Base-by-base conservation (phyloP, 176 grass and related monocot species). In the Cenchrus purpureus region DNA sequence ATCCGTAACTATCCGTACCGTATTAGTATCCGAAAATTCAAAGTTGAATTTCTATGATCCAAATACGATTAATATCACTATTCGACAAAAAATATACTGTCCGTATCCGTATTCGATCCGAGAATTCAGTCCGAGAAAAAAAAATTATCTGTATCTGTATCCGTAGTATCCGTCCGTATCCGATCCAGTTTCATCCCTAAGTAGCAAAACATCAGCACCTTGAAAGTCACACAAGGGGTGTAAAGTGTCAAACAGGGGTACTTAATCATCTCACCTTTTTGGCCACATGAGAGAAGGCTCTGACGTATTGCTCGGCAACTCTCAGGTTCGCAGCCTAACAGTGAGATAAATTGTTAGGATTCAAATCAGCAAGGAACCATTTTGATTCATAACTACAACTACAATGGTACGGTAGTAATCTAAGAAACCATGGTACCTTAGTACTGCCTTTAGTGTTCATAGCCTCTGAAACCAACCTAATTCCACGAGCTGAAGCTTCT, bases 291-390 rank as follows among this genome's bases (percentile, higher is more conserved):
- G 85, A 85, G 67, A 95, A 98, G 72, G 91, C 93, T 37, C 76
- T 87, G 11, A 98, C 89, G 78, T 95, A 98, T 78, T 98, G 97
- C 85, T 98, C 97, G 10, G 90, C 97, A 59, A 96, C 68, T 89
- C 86, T 96, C 44, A 99, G 78, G 86, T 87, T 92, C 2, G 91
- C 93, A 87, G 91, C 93, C 97, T 96, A 84, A 52, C 63, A 20
- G 66, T 70, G 51, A 78, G 31, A 57, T 63, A 73, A 59, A 51
- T 55, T 81, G 45, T 82, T 62, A 68, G 52, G 13, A 74, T 14
- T 4, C 10, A 56, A 48, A 60, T n/a, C 32, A 50, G 6, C 7
- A 19, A n/a, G 67, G 69, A 85, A 77, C 10, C 10, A 61, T 28
- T 77, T 46, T 50, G 60, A 72, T 56, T 71, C 12, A 79, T 5